These are phyloP conservation scores for Chloris gayana DNA, from an alignment of 176 grass and related monocot species.

Conservation along the genomic window DNA sequence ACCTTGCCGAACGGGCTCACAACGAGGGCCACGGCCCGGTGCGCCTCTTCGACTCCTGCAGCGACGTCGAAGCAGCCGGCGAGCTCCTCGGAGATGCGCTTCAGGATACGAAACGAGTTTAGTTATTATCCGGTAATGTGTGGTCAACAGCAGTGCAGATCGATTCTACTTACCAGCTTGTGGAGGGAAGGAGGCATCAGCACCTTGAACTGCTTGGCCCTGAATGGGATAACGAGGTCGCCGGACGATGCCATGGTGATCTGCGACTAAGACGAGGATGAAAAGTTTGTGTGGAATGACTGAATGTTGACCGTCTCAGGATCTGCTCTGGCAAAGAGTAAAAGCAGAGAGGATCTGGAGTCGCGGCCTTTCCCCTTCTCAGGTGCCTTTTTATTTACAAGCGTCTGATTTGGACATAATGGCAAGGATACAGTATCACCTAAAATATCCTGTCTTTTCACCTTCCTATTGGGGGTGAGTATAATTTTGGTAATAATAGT, in stretches of 20 bases:
- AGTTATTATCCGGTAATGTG: background rate
- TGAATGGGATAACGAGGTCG: background rate
- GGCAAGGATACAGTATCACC: too few relatives aligned
- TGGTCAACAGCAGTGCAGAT: background rate
- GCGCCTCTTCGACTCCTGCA: background rate
- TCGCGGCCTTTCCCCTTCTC: too few relatives aligned
- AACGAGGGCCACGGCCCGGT: background rate
- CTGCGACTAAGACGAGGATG: background rate
- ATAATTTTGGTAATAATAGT: too few relatives aligned
- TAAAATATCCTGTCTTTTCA: too few relatives aligned
- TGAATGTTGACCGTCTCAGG: too few relatives aligned
- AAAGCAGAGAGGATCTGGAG: too few relatives aligned
- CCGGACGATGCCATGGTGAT: background rate
- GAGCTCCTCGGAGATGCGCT: constrained; percentile 43
- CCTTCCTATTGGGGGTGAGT: too few relatives aligned
- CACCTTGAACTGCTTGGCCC: constrained; percentile 15
- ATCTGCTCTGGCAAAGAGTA: too few relatives aligned
- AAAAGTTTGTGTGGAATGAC: too few relatives aligned
- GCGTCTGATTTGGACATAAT: too few relatives aligned
- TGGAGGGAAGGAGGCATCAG: background rate
- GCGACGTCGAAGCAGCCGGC: background rate
- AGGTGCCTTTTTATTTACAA: too few relatives aligned
- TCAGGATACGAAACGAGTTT: background rate
- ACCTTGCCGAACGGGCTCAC: constrained; percentile 33
- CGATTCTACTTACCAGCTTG: constrained; percentile 11